Evolutionary conservation across 2,329 filamentous ascomycete species (phyloP).

Genomic region (Graphilbum ipis-grandicollis): DNA sequence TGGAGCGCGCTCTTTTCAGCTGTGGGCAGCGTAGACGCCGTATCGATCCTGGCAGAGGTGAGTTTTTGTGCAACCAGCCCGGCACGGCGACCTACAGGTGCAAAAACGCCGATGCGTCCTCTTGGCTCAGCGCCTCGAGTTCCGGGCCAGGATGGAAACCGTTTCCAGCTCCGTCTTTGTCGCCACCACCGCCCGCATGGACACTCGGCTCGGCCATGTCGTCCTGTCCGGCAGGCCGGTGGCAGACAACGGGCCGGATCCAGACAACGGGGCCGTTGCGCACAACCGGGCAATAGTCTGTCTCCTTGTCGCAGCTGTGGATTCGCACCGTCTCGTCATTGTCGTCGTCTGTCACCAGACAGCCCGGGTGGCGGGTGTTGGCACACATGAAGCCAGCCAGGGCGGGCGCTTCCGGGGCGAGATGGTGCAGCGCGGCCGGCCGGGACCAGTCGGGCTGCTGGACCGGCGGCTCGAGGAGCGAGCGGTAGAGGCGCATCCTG

Average conservation of each 20-base stretch:
- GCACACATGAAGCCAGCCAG: slow-evolving; percentile 60
- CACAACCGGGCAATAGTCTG: slow-evolving; percentile 32
- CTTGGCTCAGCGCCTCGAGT: too few relatives aligned
- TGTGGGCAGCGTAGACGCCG: background rate
- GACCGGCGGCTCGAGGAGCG: too few relatives aligned
- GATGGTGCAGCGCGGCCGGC: slow-evolving; percentile 22
- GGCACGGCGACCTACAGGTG: too few relatives aligned
- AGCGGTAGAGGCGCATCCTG: slow-evolving; percentile 54
- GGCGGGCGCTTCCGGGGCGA: slow-evolving; percentile 42
- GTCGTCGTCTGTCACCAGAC: slow-evolving; percentile 44
- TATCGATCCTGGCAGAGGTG: too few relatives aligned
- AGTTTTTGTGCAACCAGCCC: too few relatives aligned
- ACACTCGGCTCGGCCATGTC: slow-evolving; percentile 53
- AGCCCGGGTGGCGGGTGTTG: slow-evolving; percentile 52
- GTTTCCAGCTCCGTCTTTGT: slow-evolving; percentile 54
- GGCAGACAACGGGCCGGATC: slow-evolving; percentile 43
- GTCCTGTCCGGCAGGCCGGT: slow-evolving; percentile 17
- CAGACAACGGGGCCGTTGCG: slow-evolving; percentile 40
- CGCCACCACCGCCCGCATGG: slow-evolving; percentile 54
- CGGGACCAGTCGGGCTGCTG: too few relatives aligned
- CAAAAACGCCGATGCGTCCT: too few relatives aligned
- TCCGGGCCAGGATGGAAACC: too few relatives aligned
- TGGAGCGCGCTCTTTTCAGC: slow-evolving; percentile 9
- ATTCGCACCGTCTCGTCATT: slow-evolving; percentile 36
- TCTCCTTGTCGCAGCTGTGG: slow-evolving; percentile 73